Conservation (phyloP, 768 basidiomycete species). For the Kondoa malvinella region DNA sequence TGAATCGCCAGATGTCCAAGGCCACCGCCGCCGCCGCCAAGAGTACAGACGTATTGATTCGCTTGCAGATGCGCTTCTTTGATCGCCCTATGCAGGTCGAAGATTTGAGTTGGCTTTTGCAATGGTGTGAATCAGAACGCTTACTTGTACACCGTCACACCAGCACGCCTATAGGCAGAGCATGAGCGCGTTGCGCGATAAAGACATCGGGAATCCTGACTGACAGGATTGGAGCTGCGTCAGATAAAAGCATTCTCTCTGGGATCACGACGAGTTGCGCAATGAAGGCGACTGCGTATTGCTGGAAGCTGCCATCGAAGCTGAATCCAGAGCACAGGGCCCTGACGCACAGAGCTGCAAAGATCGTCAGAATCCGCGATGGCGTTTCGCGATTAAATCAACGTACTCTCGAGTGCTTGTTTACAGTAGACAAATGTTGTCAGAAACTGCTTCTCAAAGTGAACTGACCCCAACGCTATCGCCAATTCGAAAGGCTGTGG, state of each 20-base stretch:
- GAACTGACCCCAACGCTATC: slow-evolving; percentile 39
- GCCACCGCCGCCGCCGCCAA: slow-evolving; percentile 24
- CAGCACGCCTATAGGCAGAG: too few relatives aligned
- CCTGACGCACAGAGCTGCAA: slow-evolving; percentile 8
- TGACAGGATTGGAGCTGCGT: slow-evolving; percentile 57
- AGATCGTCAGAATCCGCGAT: not conserved
- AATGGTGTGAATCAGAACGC: too few relatives aligned
- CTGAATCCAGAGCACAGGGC: slow-evolving; percentile 44
- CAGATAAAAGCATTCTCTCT: slow-evolving; percentile 39
- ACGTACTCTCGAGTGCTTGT: slow-evolving; percentile 35
- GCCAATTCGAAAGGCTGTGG: slow-evolving; percentile 52
- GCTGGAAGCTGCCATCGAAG: slow-evolving; percentile 40
- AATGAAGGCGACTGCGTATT: slow-evolving; percentile 41
- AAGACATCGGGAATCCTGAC: too few relatives aligned
- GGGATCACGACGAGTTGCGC: slow-evolving; percentile 66
- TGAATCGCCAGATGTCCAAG: slow-evolving; percentile 46
- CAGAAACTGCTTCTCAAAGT: slow-evolving; percentile 39
- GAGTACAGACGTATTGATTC: slow-evolving; percentile 59
- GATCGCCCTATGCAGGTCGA: too few relatives aligned
- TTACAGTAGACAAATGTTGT: slow-evolving; percentile 38
- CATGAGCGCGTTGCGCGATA: too few relatives aligned
- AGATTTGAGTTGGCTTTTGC: too few relatives aligned
- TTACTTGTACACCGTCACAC: slow-evolving; percentile 66
- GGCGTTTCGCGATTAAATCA: not conserved
- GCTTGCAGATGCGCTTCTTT: slow-evolving; percentile 49